Conservation (phyloP, 2,329 filamentous ascomycete genomes). For the Xylariaceae sp. region DNA sequence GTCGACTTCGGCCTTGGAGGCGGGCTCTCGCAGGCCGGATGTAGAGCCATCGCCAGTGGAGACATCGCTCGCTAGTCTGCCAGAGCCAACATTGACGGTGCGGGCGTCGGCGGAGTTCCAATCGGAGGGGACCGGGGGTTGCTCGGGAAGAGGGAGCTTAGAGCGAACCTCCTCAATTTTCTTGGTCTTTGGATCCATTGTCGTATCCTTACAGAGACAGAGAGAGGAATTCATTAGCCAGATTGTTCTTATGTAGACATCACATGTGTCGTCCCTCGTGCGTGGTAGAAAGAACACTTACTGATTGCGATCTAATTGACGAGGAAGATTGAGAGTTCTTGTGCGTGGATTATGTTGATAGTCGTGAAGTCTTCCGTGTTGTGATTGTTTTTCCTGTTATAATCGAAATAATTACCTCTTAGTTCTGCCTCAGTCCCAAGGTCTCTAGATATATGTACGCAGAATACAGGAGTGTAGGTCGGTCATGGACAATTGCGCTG, state of each 20-base stretch:
- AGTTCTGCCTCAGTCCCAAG: background rate
- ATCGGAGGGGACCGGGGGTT: slow-evolving; percentile 72
- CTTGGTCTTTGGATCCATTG: slow-evolving; percentile 19
- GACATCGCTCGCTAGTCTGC: slow-evolving; percentile 50
- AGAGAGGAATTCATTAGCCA: background rate
- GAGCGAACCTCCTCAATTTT: slow-evolving; percentile 64
- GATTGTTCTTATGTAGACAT: background rate
- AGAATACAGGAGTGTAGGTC: background rate
- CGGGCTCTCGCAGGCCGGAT: slow-evolving; percentile 54
- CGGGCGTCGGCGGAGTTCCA: slow-evolving; percentile 68
- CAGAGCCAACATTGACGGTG: slow-evolving; percentile 67
- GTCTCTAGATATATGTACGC: slow-evolving; percentile 5
- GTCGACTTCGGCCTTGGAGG: slow-evolving; percentile 53
- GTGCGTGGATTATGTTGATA: background rate
- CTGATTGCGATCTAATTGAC: slow-evolving; percentile 4
- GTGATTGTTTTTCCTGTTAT: background rate
- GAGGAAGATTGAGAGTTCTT: background rate
- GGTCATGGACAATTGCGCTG: background rate
- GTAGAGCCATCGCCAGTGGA: slow-evolving; percentile 47
- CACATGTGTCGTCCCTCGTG: background rate
- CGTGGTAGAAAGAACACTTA: background rate
- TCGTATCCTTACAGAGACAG: background rate
- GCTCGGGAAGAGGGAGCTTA: slow-evolving; percentile 75
- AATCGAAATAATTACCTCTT: background rate
- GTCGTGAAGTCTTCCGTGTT: background rate